Evolutionary conservation across 2,329 filamentous ascomycete genomes (phyloP), one percentile per base, ranked within the genome.

Genomic region (Colletotrichum tamarilloi): DNA sequence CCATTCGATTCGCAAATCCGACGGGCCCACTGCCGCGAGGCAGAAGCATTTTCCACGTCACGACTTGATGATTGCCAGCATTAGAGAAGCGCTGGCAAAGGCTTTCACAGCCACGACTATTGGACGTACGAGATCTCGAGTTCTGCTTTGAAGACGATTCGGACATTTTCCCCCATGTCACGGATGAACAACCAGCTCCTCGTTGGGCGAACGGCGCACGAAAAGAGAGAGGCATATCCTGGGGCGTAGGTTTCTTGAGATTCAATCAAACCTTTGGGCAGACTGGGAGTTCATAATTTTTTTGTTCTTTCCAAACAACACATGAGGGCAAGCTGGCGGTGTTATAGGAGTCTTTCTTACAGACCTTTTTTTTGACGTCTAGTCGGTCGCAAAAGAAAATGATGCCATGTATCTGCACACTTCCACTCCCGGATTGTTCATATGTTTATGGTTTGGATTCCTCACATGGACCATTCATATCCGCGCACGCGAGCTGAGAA

Each of bases 141-240:
- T 72, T 74, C 68, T 72, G 62, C 62, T 72, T 75, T 74, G 66
- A 74, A 74, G 70, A 75, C 71, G 62, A 55, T 74, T 66, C 71
- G 62, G 71, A 72, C n/a, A 72, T 67, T 74, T 59, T 8, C 38
- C 68, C 67, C 62, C 71, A 63, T 62, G 60, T 72, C 62, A 74
- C 62, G 67, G 62, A 70, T 62, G 68, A 72, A 74, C 57, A 74
- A 67, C 71, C 67, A 74, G 68, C 60, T 74, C 49, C 62, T 62
- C 42, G 53, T 58, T 72, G 67, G 74, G 74, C 73, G 74, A 75
- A 75, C 67, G 74, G 74, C 74, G 74, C 68, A 75, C 73, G 69
- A 75, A 74, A 75, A 74, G 70, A 74, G 71, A 73, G 68, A 74
- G 71, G 71, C 71, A 74, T 74, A 74, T 71, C 58, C 71, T 64